Evolutionary conservation across 345 rosid species (phyloP).

Genomic region (Camelina sativa): DNA sequence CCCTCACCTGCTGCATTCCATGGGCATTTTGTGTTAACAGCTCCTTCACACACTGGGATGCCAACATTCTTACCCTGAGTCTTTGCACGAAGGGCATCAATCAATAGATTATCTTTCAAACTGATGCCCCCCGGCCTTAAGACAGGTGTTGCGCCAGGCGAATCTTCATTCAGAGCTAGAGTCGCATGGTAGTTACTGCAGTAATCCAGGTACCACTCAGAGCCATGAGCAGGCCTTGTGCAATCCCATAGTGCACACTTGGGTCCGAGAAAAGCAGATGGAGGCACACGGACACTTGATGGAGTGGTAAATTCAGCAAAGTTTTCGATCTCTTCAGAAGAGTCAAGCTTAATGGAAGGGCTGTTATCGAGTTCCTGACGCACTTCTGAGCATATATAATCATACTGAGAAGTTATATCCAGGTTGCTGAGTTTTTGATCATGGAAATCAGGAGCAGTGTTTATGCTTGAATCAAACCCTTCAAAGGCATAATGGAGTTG

Average conservation of each 20-base stretch:
- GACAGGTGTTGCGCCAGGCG: constrained; percentile 67
- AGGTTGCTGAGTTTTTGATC: constrained; percentile 43
- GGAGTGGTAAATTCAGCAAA: constrained; percentile 46
- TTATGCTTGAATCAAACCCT: constrained; percentile 54
- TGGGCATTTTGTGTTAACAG: constrained; percentile 76
- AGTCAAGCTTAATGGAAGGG: constrained; percentile 44
- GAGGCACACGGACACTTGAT: constrained; percentile 58
- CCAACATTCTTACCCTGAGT: constrained; percentile 79
- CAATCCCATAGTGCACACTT: constrained; percentile 96
- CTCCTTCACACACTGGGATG: constrained; percentile 88
- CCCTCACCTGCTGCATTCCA: constrained; percentile 82
- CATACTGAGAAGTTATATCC: constrained; percentile 55
- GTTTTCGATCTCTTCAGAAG: constrained; percentile 42
- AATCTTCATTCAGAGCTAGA: constrained; percentile 66
- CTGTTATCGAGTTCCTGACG: constrained; percentile 54
- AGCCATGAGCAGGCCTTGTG: constrained; percentile 77
- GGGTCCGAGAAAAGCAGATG: constrained; percentile 85
- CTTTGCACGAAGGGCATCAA: constrained; percentile 68
- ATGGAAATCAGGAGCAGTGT: constrained; percentile 43
- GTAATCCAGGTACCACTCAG: constrained; percentile 60
- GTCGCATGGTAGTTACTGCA: constrained; percentile 78
- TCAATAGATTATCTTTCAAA: constrained; percentile 72
- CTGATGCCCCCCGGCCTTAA: constrained; percentile 77
- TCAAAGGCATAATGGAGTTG: constrained; percentile 43
- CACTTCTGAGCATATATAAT: constrained; percentile 51